Percentiles rank a stretch among this genome's conserved stretches.
Conservation (phyloP, 2,329 filamentous ascomycete genomes). For the Hypoxylon rubiginosum region DNA sequence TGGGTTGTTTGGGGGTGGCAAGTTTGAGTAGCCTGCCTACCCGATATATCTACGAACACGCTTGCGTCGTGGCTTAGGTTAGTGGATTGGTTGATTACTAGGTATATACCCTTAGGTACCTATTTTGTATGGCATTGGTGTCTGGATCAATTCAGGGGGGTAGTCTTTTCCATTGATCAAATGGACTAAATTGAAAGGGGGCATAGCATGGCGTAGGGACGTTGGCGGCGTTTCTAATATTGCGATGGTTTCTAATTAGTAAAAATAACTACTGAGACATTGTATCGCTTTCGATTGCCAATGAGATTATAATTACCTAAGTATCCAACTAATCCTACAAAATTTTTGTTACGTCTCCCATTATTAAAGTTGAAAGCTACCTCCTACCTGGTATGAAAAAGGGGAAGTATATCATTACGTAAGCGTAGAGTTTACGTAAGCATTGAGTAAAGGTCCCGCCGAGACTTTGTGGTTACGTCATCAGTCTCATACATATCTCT, state of each 20-base stretch:
- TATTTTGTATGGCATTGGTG: conserved; percentile 12
- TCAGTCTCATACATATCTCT: no score
- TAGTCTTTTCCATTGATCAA: not conserved
- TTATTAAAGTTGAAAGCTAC: no score
- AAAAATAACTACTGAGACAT: no score
- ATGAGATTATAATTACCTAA: no score
- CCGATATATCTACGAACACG: not conserved
- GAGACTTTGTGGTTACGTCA: conserved; percentile 33
- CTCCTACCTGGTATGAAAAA: not conserved
- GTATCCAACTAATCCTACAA: no score
- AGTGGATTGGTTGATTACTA: no score
- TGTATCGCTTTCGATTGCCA: no score
- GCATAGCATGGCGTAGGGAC: conserved; percentile 6
- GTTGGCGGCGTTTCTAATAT: not conserved
- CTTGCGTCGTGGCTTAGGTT: not conserved
- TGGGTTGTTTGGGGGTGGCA: conserved; percentile 69
- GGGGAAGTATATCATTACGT: conserved; percentile 17
- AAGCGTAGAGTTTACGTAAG: conserved; percentile 11
- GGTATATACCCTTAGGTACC: no score
- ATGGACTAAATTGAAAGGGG: conserved; percentile 5
- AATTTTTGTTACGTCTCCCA: no score
- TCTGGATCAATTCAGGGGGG: conserved; percentile 7
- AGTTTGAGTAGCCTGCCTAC: conserved; percentile 63
- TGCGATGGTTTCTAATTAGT: no score
- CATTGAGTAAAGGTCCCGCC: conserved; percentile 13